Percentiles rank a stretch among this genome's conserved stretches.
phyloP scores from a whole-genome alignment of 2,329 filamentous ascomycete genomes.

The Pestalotiopsis sp. region DNA sequence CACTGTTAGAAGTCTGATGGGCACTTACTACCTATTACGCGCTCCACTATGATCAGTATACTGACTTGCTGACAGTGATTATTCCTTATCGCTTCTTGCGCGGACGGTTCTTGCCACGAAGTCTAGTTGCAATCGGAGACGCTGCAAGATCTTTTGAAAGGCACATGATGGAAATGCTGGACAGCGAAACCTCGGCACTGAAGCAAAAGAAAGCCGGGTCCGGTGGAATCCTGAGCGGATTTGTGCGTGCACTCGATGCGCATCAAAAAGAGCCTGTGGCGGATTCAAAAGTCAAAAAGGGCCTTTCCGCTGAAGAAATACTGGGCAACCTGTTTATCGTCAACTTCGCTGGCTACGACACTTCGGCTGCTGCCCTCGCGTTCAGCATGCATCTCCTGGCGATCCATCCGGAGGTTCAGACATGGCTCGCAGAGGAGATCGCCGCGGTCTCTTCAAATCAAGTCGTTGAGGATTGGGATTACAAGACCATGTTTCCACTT shows the following conservation, averaged over 20 bases:
- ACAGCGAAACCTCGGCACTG: conserved; percentile 18
- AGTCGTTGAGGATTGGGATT: conserved; percentile 12
- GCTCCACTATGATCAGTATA: too few relatives aligned
- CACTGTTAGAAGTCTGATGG: neutral
- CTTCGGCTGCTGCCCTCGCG: conserved; percentile 23
- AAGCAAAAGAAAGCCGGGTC: conserved; percentile 9
- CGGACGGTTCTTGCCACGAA: conserved; percentile 19
- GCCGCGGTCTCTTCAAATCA: neutral
- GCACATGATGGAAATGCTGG: conserved; percentile 24
- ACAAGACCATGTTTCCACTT: conserved; percentile 18
- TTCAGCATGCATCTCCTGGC: conserved; percentile 22
- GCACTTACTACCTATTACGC: neutral
- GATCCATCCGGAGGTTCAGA: conserved; percentile 20
- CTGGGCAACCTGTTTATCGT: conserved; percentile 28
- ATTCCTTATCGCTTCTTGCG: neutral
- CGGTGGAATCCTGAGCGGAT: neutral
- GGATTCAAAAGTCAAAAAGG: neutral
- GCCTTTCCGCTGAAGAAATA: conserved; percentile 11
- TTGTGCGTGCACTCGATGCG: conserved; percentile 12
- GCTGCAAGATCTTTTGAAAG: conserved; percentile 11
- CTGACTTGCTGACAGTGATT: neutral
- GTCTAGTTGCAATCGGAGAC: neutral
- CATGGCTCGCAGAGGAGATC: conserved; percentile 17
- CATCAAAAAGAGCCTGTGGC: conserved; percentile 15
- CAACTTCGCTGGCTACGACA: conserved; percentile 30